Percentiles rank a stretch among this genome's conserved stretches.
These are phyloP conservation scores for Dictyostelium purpureum DNA, from an alignment of 78 protist genomes.

Conservation along the genomic window DNA sequence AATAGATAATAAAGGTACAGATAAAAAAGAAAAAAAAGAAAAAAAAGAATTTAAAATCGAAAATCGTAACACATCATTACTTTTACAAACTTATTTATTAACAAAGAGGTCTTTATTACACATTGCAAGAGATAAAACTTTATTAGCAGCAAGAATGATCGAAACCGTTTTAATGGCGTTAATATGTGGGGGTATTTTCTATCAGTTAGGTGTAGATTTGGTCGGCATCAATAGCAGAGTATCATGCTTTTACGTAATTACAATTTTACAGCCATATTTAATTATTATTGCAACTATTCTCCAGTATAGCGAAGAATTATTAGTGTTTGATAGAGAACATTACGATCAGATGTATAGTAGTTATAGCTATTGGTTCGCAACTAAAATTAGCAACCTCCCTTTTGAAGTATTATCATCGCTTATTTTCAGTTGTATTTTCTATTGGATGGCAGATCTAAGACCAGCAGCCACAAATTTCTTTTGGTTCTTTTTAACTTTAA, in stretches of 20 bases:
- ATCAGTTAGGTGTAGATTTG: background rate
- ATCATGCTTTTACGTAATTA: background rate
- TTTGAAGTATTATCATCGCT: conserved; percentile 8
- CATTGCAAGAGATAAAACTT: conserved; percentile 3
- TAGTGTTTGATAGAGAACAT: conserved; percentile 29
- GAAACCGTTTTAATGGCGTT: conserved; percentile 11
- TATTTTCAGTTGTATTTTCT: conserved; percentile 8
- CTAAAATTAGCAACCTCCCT: conserved; percentile 10
- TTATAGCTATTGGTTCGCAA: conserved; percentile 1
- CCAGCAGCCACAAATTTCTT: background rate
- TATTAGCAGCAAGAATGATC: background rate
- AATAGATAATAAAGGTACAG: background rate
- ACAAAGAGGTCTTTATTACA: background rate
- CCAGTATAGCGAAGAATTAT: conserved; percentile 13
- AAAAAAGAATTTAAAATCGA: background rate
- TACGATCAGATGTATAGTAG: conserved; percentile 32
- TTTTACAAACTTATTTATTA: background rate
- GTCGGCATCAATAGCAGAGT: conserved; percentile 17
- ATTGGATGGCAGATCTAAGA: conserved; percentile 28
- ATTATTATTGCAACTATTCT: conserved; percentile 35
- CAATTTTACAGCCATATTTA: conserved; percentile 12
- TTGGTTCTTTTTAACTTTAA: background rate
- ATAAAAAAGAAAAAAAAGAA: too few relatives aligned
- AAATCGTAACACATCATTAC: background rate
- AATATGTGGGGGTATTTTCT: conserved; percentile 34